phyloP scores from a whole-genome alignment of 2,329 filamentous ascomycete genomes.

The Truncatella angustata region DNA sequence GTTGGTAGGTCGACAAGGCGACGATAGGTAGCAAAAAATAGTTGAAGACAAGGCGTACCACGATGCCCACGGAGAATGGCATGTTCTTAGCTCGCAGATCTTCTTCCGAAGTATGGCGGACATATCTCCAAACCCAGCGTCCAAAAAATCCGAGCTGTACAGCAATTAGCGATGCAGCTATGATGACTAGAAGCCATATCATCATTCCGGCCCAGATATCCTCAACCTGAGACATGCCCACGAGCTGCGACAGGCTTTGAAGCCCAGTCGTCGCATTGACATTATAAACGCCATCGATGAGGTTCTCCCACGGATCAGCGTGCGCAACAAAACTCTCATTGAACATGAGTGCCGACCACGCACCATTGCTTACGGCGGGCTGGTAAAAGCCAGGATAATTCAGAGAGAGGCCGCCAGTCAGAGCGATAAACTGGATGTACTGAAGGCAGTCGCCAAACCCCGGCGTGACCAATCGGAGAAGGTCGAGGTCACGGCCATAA shows the following conservation, averaged over 20 bases:
- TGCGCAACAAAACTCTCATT: conserved; percentile 83
- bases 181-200: conserved; percentile 80
- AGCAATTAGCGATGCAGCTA: conserved; percentile 64
- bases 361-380: conserved; percentile 80
- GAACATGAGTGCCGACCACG: conserved; percentile 91
- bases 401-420: conserved; percentile 84
- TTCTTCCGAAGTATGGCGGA: conserved; percentile 74
- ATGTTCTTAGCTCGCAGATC: conserved; percentile 89
- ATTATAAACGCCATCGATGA: conserved; percentile 84
- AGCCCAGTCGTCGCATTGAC: conserved; percentile 78
- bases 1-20: conserved; percentile 84
- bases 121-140: conserved; percentile 72
- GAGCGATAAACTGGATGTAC: conserved; percentile 88
- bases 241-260: conserved; percentile 73
- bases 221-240: conserved; percentile 71
- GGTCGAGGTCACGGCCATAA: conserved; percentile 89
- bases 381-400: conserved; percentile 94
- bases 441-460: conserved; percentile 96
- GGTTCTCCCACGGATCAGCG: conserved; percentile 60
- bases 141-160: conserved; percentile 74
- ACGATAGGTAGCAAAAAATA: conserved; percentile 88
- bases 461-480: conserved; percentile 87
- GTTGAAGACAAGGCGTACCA: conserved; percentile 85
- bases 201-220: conserved; percentile 96
- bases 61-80: conserved; percentile 77